Base-by-base conservation (phyloP, 768 basidiomycete genomes). In the Termitomyces sp. region DNA sequence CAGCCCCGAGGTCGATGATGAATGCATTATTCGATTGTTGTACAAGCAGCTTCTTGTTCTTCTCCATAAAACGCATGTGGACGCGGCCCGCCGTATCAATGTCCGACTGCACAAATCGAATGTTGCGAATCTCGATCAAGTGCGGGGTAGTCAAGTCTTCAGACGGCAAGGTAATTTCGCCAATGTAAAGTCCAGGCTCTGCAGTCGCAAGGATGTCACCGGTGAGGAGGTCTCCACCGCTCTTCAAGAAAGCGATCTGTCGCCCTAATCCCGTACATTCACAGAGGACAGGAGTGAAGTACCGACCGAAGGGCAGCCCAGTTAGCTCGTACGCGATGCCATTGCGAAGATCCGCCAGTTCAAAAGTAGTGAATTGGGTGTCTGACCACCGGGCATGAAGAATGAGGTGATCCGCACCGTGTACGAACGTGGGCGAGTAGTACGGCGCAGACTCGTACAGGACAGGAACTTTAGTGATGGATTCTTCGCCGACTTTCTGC, bases 311-410 rank as follows among this genome's bases (percentile, higher is more conserved):
- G 0, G 88, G 85, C 26, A 88, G 69, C 24, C 83, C 85, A 6
- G 68, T 70, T 38, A 90, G 58, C 53, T 83, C 79, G 65, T 79
- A 76, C 0, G 76, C 77, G 8, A 66, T 64, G 4, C 73, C 76
- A 1, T 75, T 71, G 7, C 65, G 63, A 6, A 86, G 52, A 64
- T 88, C 75, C 9, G 86, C 81, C 32, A 90, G 62, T 70, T 90
- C 88, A 63, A 90, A 81, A 3, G 80, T 75, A 3, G 85, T 81
- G 66, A 87, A 87, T 56, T 75, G 65, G 7, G 72, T 70, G 64
- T 88, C 79, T 0, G 87, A 88, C 88, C 88, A 90, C 13, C 85
- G 80, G 4, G 80, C 79, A 52, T 88, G 88, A 16, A 90, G 66
- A 12, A 88, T 68, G 24, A 87, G 67, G 56, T 83, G 70, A 22